Base-by-base conservation (phyloP, 129 eudicot genomes). In the Centaurea solstitialis region DNA sequence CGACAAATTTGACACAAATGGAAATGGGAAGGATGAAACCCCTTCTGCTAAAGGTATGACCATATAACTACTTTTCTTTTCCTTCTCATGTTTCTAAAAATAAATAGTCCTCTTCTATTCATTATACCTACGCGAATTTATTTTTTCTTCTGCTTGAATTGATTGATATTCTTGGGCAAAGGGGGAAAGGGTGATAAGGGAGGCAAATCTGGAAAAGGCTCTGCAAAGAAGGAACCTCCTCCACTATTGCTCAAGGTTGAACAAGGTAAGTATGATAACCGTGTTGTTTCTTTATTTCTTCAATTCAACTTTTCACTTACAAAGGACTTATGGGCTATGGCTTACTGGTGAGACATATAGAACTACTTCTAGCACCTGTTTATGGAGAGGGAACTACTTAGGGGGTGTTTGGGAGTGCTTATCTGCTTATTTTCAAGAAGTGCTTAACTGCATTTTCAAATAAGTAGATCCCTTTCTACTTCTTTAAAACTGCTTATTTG, bases 111-210 rank as follows among this genome's bases (percentile, higher is more conserved):
- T 37, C 15, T 64, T 66, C 33, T 65, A 35, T 64, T 39, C 40
- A 26, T 64, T 21, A 24, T 21, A 24, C 20, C 8, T 43, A 43
- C 62, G 37, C n/a, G 10, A 43, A 4, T 73, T 77, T 64, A 1
- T 77, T 77, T 18, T 74, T 35, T 33, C 75, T 26, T 41, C 7
- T 20, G 65, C 70, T 38, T 59, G 23, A 41, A 50, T 79, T 40
- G 24, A 50, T 79, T 40, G 24, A 23, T 35, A 9, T 59, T 75
- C 17, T 80, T 13, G 69, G 86, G 84, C 33, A 89, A 90, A 76
- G 88, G 87, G 17, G 94, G 92, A 21, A 94, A 91, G 79, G 97
- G 93, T 47, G 98, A 86, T 0, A 94, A 91, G 73, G 72, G 53
- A 72, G 87, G 79, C 18, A 82, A 81, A 40, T 88, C 80, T 47